These are phyloP conservation scores for Nyctanthes arbortristis DNA, from an alignment of 257 asterid species.

Conservation along the genomic window DNA sequence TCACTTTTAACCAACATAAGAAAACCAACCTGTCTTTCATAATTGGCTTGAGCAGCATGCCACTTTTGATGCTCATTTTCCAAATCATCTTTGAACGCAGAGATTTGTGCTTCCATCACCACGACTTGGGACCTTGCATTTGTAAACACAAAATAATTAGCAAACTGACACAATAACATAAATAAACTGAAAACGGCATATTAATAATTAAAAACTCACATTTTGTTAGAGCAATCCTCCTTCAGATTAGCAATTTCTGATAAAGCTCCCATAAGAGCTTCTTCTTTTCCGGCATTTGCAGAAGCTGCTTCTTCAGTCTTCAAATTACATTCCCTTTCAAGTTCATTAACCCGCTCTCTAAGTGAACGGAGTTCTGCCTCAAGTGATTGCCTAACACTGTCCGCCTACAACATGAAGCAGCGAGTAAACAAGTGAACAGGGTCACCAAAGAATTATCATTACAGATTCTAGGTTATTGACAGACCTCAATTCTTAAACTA, in stretches of 20 bases:
- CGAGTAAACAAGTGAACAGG: slow-evolving; percentile 1
- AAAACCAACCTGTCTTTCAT: slow-evolving; percentile 79
- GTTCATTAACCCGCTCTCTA: slow-evolving; percentile 52
- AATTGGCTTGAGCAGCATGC: slow-evolving; percentile 79
- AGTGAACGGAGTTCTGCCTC: slow-evolving; percentile 63
- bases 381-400: slow-evolving; percentile 56
- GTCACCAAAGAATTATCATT: slow-evolving; percentile 5
- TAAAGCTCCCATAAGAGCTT: slow-evolving; percentile 62
- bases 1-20: not conserved
- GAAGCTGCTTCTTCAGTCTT: slow-evolving; percentile 64
- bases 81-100: slow-evolving; percentile 72
- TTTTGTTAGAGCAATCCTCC: slow-evolving; percentile 62
- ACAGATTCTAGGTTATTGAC: not conserved
- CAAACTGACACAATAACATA: slow-evolving; percentile 14
- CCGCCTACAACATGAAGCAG: slow-evolving; percentile 45
- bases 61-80: slow-evolving; percentile 77
- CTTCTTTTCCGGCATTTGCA: slow-evolving; percentile 75
- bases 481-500: slow-evolving; percentile 68
- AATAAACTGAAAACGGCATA: not conserved
- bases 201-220: slow-evolving; percentile 36
- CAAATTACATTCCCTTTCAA: slow-evolving; percentile 59
- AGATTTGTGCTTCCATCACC: slow-evolving; percentile 59
- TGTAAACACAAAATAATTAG: slow-evolving; percentile 9
- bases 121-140: slow-evolving; percentile 58
- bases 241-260: slow-evolving; percentile 67